Evolutionary conservation across 2,329 filamentous ascomycete genomes (phyloP).

Genomic region (Elsinoe fawcettii): DNA sequence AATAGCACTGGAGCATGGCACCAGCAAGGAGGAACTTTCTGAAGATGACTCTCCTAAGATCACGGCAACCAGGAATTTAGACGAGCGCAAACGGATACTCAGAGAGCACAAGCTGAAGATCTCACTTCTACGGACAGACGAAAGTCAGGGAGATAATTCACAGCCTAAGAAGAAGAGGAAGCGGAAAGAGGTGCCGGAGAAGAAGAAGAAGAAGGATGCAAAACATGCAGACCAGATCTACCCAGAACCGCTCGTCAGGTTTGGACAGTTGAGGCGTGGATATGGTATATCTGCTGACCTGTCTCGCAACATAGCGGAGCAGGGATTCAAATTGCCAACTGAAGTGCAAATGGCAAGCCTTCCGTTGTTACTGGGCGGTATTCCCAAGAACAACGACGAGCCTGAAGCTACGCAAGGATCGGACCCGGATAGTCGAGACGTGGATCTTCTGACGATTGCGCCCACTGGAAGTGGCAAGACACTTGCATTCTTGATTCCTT

Average conservation of each 20-base stretch:
- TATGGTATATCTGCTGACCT: slow-evolving; percentile 70
- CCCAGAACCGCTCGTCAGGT: slow-evolving; percentile 71
- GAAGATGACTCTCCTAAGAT: background rate
- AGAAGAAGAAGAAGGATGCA: slow-evolving; percentile 27
- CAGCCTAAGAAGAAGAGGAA: slow-evolving; percentile 39
- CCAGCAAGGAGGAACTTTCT: background rate
- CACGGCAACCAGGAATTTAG: background rate
- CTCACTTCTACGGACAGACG: slow-evolving; percentile 24
- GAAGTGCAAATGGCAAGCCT: slow-evolving; percentile 87
- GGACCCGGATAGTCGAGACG: slow-evolving; percentile 26
- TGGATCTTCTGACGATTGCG: slow-evolving; percentile 80
- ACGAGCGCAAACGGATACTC: slow-evolving; percentile 24
- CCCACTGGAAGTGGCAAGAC: slow-evolving; percentile 97
- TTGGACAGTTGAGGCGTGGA: slow-evolving; percentile 59
- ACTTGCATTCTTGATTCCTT: slow-evolving; percentile 80
- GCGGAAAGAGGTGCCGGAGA: slow-evolving; percentile 26
- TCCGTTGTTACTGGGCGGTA: slow-evolving; percentile 58
- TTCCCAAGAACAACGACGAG: slow-evolving; percentile 33
- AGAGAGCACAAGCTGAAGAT: slow-evolving; percentile 31
- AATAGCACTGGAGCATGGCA: background rate
- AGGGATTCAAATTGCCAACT: slow-evolving; percentile 81
- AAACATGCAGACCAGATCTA: slow-evolving; percentile 57
- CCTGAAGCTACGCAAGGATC: slow-evolving; percentile 23
- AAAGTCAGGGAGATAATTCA: slow-evolving; percentile 29
- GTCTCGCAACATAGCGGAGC: slow-evolving; percentile 68